phyloP scores from a whole-genome alignment of 1,139 yeast species.

The Pichia cactophila region DNA sequence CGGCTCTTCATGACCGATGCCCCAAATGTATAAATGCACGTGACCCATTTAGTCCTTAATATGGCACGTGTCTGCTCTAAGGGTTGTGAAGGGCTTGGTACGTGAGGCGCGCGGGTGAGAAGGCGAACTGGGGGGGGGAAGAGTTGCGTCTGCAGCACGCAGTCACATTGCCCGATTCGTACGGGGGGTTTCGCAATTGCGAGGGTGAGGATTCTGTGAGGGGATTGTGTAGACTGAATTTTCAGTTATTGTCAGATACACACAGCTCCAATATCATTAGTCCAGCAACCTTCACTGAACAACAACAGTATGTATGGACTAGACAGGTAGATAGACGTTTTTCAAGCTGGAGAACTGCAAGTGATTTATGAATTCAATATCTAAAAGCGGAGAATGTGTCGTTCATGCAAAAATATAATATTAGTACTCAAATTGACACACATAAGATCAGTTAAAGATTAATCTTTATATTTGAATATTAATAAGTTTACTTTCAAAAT shows the following conservation, averaged over 20 bases:
- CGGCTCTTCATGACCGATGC: too few relatives aligned
- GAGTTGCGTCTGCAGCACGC: not conserved
- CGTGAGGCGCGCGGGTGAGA: not conserved
- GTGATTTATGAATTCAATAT: not conserved
- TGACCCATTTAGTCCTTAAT: too few relatives aligned
- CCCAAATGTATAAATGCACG: too few relatives aligned
- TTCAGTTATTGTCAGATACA: not conserved
- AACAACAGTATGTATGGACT: slow-evolving; percentile 11
- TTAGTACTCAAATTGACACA: too few relatives aligned
- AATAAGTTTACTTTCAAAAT: too few relatives aligned
- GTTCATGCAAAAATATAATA: too few relatives aligned
- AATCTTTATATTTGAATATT: too few relatives aligned
- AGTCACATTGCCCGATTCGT: not conserved
- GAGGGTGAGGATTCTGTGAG: not conserved
- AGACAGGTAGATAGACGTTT: not conserved
- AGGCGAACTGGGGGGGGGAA: not conserved
- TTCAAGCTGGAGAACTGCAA: not conserved
- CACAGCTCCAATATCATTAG: not conserved
- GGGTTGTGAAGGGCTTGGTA: not conserved
- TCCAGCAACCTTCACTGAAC: slow-evolving; percentile 5
- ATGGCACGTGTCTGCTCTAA: too few relatives aligned
- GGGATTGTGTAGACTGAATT: not conserved
- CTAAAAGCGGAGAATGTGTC: too few relatives aligned
- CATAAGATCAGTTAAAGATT: too few relatives aligned
- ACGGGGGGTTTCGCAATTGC: not conserved